Conservation (phyloP, 345 rosid genomes). For the Populus simonii region DNA sequence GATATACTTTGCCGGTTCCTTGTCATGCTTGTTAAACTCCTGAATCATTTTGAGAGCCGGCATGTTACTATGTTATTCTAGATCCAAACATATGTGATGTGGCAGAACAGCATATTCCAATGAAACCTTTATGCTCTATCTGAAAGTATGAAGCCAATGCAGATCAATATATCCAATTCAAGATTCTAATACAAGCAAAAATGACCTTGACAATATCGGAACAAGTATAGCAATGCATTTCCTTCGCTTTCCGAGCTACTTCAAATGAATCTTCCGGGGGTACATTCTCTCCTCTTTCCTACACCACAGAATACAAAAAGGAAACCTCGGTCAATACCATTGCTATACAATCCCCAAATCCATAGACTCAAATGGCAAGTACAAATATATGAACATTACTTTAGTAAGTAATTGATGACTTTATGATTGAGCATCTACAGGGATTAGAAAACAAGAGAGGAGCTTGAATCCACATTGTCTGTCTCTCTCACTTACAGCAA, state of each 20-base stretch:
- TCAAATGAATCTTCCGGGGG: slow-evolving; percentile 96
- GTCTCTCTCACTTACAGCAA: neutral
- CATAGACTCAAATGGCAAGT: neutral
- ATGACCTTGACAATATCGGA: slow-evolving; percentile 94
- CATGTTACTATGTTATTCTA: neutral
- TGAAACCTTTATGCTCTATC: neutral
- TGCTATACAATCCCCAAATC: slow-evolving; percentile 1
- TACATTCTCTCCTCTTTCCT: slow-evolving; percentile 98
- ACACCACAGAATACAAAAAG: slow-evolving; percentile 24
- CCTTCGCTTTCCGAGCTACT: slow-evolving; percentile 94
- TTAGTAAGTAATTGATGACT: neutral
- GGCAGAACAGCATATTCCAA: neutral
- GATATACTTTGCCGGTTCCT: slow-evolving; percentile 81
- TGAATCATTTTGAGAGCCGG: slow-evolving; percentile 30
- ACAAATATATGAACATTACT: neutral
- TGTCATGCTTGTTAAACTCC: slow-evolving; percentile 98
- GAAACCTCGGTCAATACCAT: slow-evolving; percentile 13
- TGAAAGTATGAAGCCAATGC: neutral
- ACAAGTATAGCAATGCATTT: slow-evolving; percentile 82
- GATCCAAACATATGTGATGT: neutral
- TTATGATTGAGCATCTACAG: neutral
- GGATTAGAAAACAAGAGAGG: neutral
- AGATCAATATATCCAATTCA: neutral
- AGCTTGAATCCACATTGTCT: neutral
- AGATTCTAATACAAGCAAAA: slow-evolving; percentile 11